phyloP scores from a whole-genome alignment of 495 filamentous ascomycete species.

The Terfezia boudieri region DNA sequence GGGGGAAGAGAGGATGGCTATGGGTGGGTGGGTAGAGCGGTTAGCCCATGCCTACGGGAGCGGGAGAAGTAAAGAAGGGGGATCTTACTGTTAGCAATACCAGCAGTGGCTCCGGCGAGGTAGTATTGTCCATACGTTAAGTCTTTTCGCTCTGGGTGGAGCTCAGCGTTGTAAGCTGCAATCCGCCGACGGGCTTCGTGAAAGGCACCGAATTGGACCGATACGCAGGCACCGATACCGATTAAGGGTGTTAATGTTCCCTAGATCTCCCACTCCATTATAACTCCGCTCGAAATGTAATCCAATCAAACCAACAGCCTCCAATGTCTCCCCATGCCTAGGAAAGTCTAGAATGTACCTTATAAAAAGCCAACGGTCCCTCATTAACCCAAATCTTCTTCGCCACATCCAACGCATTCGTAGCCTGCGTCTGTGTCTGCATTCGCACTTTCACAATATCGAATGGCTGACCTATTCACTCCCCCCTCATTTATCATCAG shows the following conservation, averaged over 20 bases:
- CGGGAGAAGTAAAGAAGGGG: too few species aligned
- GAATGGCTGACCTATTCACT: conserved; percentile 64
- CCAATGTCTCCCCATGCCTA: too few species aligned
- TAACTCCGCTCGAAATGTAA: too few species aligned
- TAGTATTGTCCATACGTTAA: conserved; percentile 75
- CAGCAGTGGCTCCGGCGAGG: conserved; percentile 72
- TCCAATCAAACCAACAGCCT: too few species aligned
- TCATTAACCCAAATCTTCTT: conserved; percentile 68
- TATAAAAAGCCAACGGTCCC: conserved; percentile 77
- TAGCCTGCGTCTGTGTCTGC: conserved; percentile 67
- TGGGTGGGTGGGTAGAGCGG: too few species aligned
- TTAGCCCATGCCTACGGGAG: too few species aligned
- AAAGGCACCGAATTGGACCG: conserved; percentile 95
- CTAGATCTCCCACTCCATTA: background rate
- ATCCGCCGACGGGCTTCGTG: conserved; percentile 72
- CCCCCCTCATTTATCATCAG: background rate
- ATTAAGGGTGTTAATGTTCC: conserved; percentile 89
- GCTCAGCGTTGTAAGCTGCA: conserved; percentile 29
- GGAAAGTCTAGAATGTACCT: too few species aligned
- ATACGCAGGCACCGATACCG: conserved; percentile 92
- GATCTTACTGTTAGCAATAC: conserved; percentile 47
- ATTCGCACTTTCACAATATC: conserved; percentile 96
- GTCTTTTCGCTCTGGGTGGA: conserved; percentile 16
- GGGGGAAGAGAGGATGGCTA: conserved; percentile 52
- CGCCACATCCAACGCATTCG: conserved; percentile 56